These are phyloP conservation scores for Cystobasidiopsis lactophilus DNA, from an alignment of 768 basidiomycete genomes.

Conservation along the genomic window DNA sequence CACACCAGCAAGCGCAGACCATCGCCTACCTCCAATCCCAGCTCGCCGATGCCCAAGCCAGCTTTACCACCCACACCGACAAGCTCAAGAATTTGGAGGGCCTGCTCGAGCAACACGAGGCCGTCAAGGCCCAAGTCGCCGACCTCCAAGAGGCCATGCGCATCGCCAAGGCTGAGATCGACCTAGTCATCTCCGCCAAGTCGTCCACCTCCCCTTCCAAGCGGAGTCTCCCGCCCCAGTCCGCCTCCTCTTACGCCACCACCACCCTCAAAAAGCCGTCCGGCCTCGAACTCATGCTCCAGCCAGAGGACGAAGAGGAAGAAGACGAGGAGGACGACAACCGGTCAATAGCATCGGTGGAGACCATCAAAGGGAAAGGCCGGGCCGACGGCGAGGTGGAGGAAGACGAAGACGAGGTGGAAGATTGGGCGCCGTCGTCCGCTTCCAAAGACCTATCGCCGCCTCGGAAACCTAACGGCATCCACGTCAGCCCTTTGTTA, in stretches of 20 bases:
- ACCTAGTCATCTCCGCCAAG: constrained; percentile 21
- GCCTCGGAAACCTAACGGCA: background rate
- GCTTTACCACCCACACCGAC: constrained; percentile 53
- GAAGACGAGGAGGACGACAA: constrained; percentile 35
- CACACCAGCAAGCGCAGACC: constrained; percentile 25
- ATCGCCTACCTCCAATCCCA: constrained; percentile 55
- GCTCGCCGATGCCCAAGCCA: constrained; percentile 59
- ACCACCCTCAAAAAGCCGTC: constrained; percentile 18
- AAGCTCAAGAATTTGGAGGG: constrained; percentile 57
- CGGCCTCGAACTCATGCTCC: constrained; percentile 7
- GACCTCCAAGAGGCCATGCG: constrained; percentile 30
- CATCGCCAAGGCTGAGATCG: constrained; percentile 35
- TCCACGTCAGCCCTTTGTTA: too few species aligned
- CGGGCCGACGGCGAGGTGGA: too few species aligned
- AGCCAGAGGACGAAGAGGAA: constrained; percentile 32
- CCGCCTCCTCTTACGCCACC: constrained; percentile 18
- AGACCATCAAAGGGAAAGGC: constrained; percentile 35
- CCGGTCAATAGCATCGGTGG: background rate
- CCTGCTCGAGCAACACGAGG: constrained; percentile 60
- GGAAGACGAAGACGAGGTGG: constrained; percentile 29
- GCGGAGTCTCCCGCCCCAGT: background rate
- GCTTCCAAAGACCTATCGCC: constrained; percentile 3
- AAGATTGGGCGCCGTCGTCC: constrained; percentile 15
- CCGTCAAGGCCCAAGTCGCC: constrained; percentile 36
- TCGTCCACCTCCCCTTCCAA: constrained; percentile 21